Base-by-base conservation (phyloP, 1,139 yeast genomes). In the Debaryomyces udenii region DNA sequence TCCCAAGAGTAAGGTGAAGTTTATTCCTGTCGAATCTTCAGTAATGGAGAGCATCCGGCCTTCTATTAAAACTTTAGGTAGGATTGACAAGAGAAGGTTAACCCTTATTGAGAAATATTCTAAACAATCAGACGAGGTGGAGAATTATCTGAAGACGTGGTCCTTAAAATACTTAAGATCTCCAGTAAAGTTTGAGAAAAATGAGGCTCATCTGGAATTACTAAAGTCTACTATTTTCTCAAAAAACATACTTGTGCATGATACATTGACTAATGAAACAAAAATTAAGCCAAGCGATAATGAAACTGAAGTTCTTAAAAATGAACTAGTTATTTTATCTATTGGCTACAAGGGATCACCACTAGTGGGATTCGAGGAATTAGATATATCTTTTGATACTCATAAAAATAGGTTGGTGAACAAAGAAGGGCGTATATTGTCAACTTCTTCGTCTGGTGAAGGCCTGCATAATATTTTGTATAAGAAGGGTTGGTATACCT, bases 321-420 rank as follows among this genome's bases (percentile, higher is more conserved):
- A 83, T 28, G 94, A 91, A 45, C 62, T 91, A n/a, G 83, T 86
- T 0, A 83, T 93, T 40, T 71, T 87, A 9, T 85, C 96, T 7
- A 81, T 93, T 31, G 99, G 99, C 0, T 93, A 90, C 64, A 76
- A 78, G 51, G 91, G 96, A 0, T 60, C 69, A 5, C 79, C 90
- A 6, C 55, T 91, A 13, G 55, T 58, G 1, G 94, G 86, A 3
- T 76, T 83, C 47, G 69, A 67, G 17, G 78, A 76, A 2, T 47
- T 71, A 14, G 75, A 69, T 0, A 71, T 89, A 6, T 66, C 73
- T 27, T 91, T 88, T 56, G 81, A 83, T 45, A 37, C 40, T 1
- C 49, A 48, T 4, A 62, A 62, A 6, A 88, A 89, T 27, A 66
- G 72, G 31, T 66, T 91, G n/a, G 66, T 74, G 3, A 87, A 86